phyloP scores from a whole-genome alignment of 2,329 filamentous ascomycete species.

The Akanthomyces dipterigenus region DNA sequence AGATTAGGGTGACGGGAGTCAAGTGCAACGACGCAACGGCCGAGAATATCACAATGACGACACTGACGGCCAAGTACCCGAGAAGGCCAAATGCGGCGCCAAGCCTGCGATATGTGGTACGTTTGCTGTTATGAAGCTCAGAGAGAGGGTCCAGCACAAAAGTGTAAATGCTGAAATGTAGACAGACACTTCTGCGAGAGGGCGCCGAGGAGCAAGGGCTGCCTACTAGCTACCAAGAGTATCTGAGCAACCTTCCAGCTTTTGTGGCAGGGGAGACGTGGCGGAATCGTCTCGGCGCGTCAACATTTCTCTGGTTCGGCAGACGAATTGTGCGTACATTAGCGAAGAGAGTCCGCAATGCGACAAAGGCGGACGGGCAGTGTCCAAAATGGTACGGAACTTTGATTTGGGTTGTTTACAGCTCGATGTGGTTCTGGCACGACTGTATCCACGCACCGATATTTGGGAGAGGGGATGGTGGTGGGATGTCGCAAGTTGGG shows the following conservation, averaged over 20 bases:
- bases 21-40: not conserved
- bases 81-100: not conserved
- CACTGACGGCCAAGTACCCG: not conserved
- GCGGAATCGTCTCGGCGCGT: not conserved
- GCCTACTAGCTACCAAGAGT: not conserved
- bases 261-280: not conserved
- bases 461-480: not conserved
- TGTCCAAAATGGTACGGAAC: not conserved
- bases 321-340: not conserved
- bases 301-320: not conserved
- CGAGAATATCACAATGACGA: not conserved
- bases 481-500: not conserved
- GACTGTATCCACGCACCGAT: not conserved
- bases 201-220: not conserved
- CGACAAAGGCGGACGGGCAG: not conserved
- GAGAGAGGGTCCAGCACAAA: not conserved
- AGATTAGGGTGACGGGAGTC: not conserved
- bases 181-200: not conserved
- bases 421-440: not conserved
- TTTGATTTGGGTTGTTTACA: not conserved
- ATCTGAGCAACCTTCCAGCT: not conserved
- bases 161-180: not conserved
- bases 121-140: not conserved
- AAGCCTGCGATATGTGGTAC: not conserved
- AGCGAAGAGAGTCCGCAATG: not conserved